Percentiles rank a stretch among this genome's conserved stretches.
phyloP scores from a whole-genome alignment of 1,284 basidiomycete species.

The Boletus mariae region DNA sequence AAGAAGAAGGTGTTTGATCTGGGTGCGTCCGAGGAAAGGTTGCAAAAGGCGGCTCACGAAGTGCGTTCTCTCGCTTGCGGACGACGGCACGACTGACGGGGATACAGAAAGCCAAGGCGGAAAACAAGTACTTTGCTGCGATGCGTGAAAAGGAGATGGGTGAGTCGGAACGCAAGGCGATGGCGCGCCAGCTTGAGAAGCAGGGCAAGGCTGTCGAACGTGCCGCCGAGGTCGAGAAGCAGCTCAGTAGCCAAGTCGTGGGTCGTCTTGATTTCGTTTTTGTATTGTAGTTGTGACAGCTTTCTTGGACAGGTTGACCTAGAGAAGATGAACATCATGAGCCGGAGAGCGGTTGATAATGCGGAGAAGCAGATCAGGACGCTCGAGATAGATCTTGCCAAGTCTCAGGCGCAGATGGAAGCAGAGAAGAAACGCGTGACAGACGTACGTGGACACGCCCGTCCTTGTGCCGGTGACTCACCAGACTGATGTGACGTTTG shows the following conservation, averaged over 20 bases:
- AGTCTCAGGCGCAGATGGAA: slow-evolving; percentile 37
- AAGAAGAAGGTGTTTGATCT: slow-evolving; percentile 85
- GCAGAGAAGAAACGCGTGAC: slow-evolving; percentile 36
- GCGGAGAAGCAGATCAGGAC: slow-evolving; percentile 39
- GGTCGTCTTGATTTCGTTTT: slow-evolving; percentile 9
- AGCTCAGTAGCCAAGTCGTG: slow-evolving; percentile 57
- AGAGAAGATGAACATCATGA: slow-evolving; percentile 45
- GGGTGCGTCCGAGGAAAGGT: slow-evolving; percentile 70
- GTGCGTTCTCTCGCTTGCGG: slow-evolving; percentile 34
- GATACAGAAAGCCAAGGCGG: slow-evolving; percentile 80
- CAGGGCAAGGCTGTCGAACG: slow-evolving; percentile 76
- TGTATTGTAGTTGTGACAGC: neutral
- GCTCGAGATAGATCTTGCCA: slow-evolving; percentile 28
- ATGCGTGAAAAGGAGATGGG: slow-evolving; percentile 88
- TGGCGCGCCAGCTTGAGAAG: slow-evolving; percentile 67
- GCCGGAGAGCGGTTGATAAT: slow-evolving; percentile 40
- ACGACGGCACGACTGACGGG: neutral
- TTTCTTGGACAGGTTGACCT: slow-evolving; percentile 41
- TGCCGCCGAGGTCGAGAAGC: slow-evolving; percentile 64
- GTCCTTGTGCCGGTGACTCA: slow-evolving; percentile 14
- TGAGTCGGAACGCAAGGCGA: slow-evolving; percentile 72
- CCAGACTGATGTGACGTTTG: neutral
- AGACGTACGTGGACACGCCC: slow-evolving; percentile 25
- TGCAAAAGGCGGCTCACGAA: slow-evolving; percentile 62
- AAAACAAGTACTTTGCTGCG: slow-evolving; percentile 91